Conservation (phyloP, 805 yeast genomes). For the Soucietia sequanensis region DNA sequence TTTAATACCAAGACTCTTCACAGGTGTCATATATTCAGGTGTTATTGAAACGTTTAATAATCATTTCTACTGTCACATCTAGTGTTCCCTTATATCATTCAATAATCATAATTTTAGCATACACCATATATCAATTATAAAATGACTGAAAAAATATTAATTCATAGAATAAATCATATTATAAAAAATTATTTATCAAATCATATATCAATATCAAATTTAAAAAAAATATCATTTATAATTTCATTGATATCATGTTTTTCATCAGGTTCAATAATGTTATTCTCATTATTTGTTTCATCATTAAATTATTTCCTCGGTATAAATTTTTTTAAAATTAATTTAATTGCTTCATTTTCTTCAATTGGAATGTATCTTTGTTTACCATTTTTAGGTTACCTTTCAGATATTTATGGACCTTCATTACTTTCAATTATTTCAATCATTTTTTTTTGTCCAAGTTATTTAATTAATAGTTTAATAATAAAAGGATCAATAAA, state of each 20-base stretch:
- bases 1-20: no score
- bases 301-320: slow-evolving; percentile 59
- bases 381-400: slow-evolving; percentile 76
- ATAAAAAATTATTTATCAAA: slow-evolving; percentile 43
- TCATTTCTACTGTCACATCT: no score
- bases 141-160: no score
- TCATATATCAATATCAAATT: slow-evolving; percentile 39
- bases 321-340: slow-evolving; percentile 62
- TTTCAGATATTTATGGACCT: slow-evolving; percentile 86
- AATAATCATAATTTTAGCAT: no score
- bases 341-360: slow-evolving; percentile 70
- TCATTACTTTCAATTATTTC: slow-evolving; percentile 65
- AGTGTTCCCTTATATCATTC: no score
- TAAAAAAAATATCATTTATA: slow-evolving; percentile 52
- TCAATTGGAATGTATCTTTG: slow-evolving; percentile 83
- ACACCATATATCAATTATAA: no score
- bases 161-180: slow-evolving; percentile 35
- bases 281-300: slow-evolving; percentile 78
- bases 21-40: no score
- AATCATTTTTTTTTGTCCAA: slow-evolving; percentile 61
- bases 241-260: slow-evolving; percentile 65
- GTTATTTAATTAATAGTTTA: slow-evolving; percentile 47
- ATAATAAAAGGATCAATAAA: slow-evolving; percentile 14
- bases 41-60: no score
- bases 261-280: slow-evolving; percentile 76